Evolutionary conservation across 2,329 filamentous ascomycete genomes (phyloP), one percentile per base, ranked within the genome.

Genomic region (Diaporthe sp.): DNA sequence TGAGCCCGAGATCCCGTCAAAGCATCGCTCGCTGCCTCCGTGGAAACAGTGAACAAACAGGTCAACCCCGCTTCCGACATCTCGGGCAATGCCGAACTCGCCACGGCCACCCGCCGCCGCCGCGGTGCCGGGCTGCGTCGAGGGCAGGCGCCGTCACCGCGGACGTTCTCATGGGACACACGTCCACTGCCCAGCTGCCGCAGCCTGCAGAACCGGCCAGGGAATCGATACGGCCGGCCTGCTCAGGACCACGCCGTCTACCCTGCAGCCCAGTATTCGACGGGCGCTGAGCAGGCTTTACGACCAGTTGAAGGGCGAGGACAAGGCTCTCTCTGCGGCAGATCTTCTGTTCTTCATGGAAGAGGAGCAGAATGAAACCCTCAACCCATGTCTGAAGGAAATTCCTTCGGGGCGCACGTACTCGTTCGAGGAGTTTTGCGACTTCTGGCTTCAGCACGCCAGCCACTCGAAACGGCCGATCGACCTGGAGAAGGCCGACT

Each of bases 401-500:
- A 79, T 81, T 12, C 74, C 80, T 22, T 78, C 82, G 19, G 82
- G 84, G 42, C 84, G 87, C 2, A 79, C 79, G 2, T 91, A 89
- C 80, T 81, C 78, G 4, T 83, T 86, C 28, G 83, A 86, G 61
- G 85, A 89, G 37, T 91, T 91, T 75, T 83, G 89, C 39, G 87
- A 85, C 77, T 80, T 84, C 28, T 89, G 87, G 87, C 84, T 83
- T 78, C 81, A 83, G 44, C 78, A 81, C 5, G 87, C 85, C 65
- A 84, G 84, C 39, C 82, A 86, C 44, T 88, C 88, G 7, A 79
- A 84, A 25, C 84, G 80, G 77, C 86, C 87, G 15, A 82, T 85
- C 37, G 82, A 84, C 10, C 74, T 83, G 31, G 79, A 85, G 42
- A 80, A 85, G 77, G 87, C 90, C 74, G 92, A 95, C 81, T 82